Base-by-base conservation (phyloP, 139 green algal genomes). In the Coccomyxa sp. region DNA sequence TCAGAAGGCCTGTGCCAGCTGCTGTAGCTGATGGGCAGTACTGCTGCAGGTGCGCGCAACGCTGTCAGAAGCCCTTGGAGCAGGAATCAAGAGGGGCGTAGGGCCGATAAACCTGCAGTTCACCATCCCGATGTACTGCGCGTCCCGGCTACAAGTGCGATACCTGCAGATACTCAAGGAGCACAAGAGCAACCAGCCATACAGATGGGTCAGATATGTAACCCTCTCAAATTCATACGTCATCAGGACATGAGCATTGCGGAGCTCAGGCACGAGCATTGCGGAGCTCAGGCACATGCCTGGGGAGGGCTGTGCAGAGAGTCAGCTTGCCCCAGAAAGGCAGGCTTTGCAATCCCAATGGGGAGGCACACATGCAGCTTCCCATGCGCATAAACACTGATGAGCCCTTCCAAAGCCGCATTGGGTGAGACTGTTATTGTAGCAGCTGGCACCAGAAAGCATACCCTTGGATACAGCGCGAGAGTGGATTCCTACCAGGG, bases 41-140 rank as follows among this genome's bases (percentile, higher is more conserved):
- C n/a, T 33, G 8, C 7, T 69, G 77, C 69, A 86, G 75, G 86
- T 85, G 39, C 81, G 89, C 18, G 81, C 91, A 27, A 95, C 90
- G 36, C 76, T 96, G 54, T 86, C 92, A 12, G 58, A 77, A 41
- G 79, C 64, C 37, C 40, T 81, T 31, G 7, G 55, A 41, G 44
- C 72, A 40, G 33, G 75, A 22, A 7, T 82, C 18, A 78, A 81
- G 54, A 77, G 83, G 18, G 91, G 97, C 71, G 88, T 95, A 5
- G 95, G 95, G 12, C 96, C 96, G 18, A 87, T 98, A 50, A 97
- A 91, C 83, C 82, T 98, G 77, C 87, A 91, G 35, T 99, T 99
- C 85, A 94, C 90, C n/a, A 94, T 98, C 22, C 93, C 94, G 38
- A 97, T 94, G 89, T 92, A 92, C 84, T 89, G 80, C 50, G 86